Evolutionary conservation across 2,329 filamentous ascomycete species (phyloP), one percentile per base, ranked within the genome.

Genomic region (Trichoderma lentiforme): DNA sequence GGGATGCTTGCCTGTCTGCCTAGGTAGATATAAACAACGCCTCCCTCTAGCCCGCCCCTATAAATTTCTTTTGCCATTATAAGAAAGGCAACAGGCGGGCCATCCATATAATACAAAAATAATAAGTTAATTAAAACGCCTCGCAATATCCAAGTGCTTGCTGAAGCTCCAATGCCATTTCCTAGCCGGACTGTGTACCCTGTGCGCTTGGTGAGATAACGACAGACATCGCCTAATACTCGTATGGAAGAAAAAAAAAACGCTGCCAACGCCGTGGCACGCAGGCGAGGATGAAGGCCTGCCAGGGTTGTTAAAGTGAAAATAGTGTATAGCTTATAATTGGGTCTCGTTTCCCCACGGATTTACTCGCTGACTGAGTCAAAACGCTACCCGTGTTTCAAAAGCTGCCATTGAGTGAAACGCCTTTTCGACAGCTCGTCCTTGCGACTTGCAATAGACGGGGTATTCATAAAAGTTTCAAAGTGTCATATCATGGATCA

Each of bases 101-200:
- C 34, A 30, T 58, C 34, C 34, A 26, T 61, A 69, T 51, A 34
- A 61, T 60, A 69, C 66, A 69, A 69, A 61, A 60, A 32, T 15
- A 8, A 14, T 32, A 58, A 58, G 32, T 32, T 57, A 1, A 39
- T 67, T 34, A 65, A 57, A 56, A 71, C 69, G 69, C 69, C 61
- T 65, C 9, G 26, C 64, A 30, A 62, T 26, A 60, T 57, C 51
- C 69, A 65, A 65, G 47, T 36, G 61, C 61, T 71, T 60, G 69
- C 36, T 60, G 47, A 58, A 63, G 69, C 61, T 51, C 32, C 65
- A 51, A 58, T 71, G 32, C 62, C 69, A 62, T 67, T 30, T 67
- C 34, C 43, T 51, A 7, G 57, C 14, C 43, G 32, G 26, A 34
- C 36, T 57, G 32, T 61, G 43, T 69, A 69, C 47, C 28, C 47